Percentiles rank a stretch among this genome's conserved stretches.
Conservation (phyloP, 176 grass and related monocot genomes). For the barley (Hordeum vulgare) region MorexV3_pseudomolecules_assembly NC_058522.1:548350797-548351296, state of each 20-base stretch:
- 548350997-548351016: not conserved
- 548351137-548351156: not conserved
- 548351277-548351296: not conserved
- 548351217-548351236: not conserved
- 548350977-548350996: not conserved
- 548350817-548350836: not conserved
- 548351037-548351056: not conserved
- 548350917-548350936: not conserved
- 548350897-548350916: not conserved
- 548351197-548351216: not conserved
- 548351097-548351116: not conserved
- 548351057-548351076: not conserved
- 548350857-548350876: not conserved
- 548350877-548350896: not conserved
- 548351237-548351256: not conserved
- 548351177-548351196: not conserved
- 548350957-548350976: not conserved
- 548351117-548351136: not conserved
- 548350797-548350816: conserved; percentile 34
- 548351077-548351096: not conserved
- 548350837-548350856: not conserved
- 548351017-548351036: not conserved
- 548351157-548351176: not conserved
- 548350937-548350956: not conserved
- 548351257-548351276: not conserved